phyloP scores from a whole-genome alignment of 306 rosid genomes.

The Fragaria iinumae region DNA sequence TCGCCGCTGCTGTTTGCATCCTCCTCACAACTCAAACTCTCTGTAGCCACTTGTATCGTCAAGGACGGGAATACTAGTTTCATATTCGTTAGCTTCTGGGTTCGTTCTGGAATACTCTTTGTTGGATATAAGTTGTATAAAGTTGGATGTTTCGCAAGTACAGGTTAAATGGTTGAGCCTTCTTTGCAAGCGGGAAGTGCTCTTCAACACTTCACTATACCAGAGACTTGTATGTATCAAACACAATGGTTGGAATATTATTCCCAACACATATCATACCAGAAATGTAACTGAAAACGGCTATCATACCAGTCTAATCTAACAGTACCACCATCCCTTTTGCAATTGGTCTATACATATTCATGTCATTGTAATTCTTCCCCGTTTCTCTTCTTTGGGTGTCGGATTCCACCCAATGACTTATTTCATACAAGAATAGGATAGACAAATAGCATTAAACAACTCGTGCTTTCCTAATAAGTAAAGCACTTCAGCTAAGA shows the following conservation, averaged over 20 bases:
- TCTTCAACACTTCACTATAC: not conserved
- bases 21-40: too few relatives aligned
- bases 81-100: too few relatives aligned
- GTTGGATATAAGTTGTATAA: not conserved
- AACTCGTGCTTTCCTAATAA: conserved; percentile 33
- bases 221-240: not conserved
- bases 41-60: too few relatives aligned
- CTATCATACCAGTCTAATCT: not conserved
- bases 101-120: too few relatives aligned
- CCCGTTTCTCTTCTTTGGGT: conserved; percentile 22
- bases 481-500: conserved; percentile 23
- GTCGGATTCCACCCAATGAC: conserved; percentile 19
- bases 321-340: conserved; percentile 23
- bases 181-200: not conserved
- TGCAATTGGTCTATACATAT: conserved; percentile 35
- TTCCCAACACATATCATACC: not conserved
- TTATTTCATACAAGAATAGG: conserved; percentile 36
- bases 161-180: not conserved
- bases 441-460: conserved; percentile 30
- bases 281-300: not conserved
- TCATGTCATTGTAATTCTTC: conserved; percentile 20
- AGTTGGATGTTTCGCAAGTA: not conserved
- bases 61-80: too few relatives aligned
- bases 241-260: not conserved
- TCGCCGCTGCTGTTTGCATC: not conserved